A percentile compares a stretch with the other conserved stretches of the same genome.
phyloP scores from a whole-genome alignment of 2,329 filamentous ascomycete genomes.

The Trichophyton rubrum region DNA sequence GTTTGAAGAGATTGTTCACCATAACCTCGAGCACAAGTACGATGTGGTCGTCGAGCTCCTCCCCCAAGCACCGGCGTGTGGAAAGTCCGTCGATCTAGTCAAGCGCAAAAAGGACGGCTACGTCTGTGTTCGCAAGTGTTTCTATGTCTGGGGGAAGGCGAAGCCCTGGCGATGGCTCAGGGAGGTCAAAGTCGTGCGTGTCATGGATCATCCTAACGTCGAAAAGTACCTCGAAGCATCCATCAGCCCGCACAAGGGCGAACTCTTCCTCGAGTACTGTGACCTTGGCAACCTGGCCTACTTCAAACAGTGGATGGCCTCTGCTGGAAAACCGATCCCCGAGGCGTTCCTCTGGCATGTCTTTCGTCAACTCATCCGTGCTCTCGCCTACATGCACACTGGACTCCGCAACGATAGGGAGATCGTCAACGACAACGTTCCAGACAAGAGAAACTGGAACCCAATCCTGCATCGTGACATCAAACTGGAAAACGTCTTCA shows the following conservation, averaged over 20 bases:
- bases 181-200: slow-evolving; percentile 6
- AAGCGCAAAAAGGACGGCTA: slow-evolving; percentile 2
- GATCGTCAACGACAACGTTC: not conserved
- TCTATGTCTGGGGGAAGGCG: not conserved
- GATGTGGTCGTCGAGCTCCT: not conserved
- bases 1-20: slow-evolving; percentile 4
- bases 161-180: slow-evolving; percentile 6
- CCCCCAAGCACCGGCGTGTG: not conserved
- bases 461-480: slow-evolving; percentile 16
- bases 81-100: slow-evolving; percentile 5
- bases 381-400: slow-evolving; percentile 13
- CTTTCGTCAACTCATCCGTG: slow-evolving; percentile 10
- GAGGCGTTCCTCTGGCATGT: slow-evolving; percentile 12
- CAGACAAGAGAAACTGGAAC: slow-evolving; percentile 5
- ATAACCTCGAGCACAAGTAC: slow-evolving; percentile 2
- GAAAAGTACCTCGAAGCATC: slow-evolving; percentile 7
- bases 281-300: slow-evolving; percentile 8
- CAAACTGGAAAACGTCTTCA: slow-evolving; percentile 12
- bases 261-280: slow-evolving; percentile 15
- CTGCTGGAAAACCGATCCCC: slow-evolving; percentile 1
- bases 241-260: slow-evolving; percentile 1
- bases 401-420: slow-evolving; percentile 7
- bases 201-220: slow-evolving; percentile 9
- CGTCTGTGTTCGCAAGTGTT: slow-evolving; percentile 8
- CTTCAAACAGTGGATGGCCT: slow-evolving; percentile 1